Evolutionary conservation across 1,139 yeast species (phyloP).

Genomic region (Tardiomyces blankii): DNA sequence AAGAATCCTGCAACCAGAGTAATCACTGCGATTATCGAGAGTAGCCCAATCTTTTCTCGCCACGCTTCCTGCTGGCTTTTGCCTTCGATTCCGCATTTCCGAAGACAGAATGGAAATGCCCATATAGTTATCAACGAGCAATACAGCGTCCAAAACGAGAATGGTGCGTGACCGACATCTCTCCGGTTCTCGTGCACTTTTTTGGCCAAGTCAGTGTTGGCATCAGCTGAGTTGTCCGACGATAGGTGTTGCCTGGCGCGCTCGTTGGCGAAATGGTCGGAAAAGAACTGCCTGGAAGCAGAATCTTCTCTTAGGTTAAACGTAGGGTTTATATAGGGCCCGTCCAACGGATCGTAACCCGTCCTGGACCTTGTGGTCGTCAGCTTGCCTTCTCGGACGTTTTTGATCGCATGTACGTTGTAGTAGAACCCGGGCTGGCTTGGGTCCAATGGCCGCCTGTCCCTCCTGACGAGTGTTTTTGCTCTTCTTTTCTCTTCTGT

Average conservation of each 20-base stretch:
- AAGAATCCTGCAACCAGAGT: slow-evolving; percentile 68
- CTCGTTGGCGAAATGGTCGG: neutral
- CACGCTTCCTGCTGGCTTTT: slow-evolving; percentile 77
- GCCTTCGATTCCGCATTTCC: slow-evolving; percentile 56
- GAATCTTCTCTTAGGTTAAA: neutral
- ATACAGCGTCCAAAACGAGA: slow-evolving; percentile 64
- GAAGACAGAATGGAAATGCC: slow-evolving; percentile 77
- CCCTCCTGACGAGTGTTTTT: slow-evolving; percentile 57
- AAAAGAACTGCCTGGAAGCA: neutral
- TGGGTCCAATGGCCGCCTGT: slow-evolving; percentile 47
- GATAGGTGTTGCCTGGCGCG: too few relatives aligned
- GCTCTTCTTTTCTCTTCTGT: neutral
- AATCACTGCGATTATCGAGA: slow-evolving; percentile 53
- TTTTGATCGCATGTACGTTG: slow-evolving; percentile 47
- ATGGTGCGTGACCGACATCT: slow-evolving; percentile 8
- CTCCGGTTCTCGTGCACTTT: too few relatives aligned
- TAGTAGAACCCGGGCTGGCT: slow-evolving; percentile 60
- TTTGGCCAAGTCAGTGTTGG: too few relatives aligned
- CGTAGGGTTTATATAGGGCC: neutral
- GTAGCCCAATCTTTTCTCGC: slow-evolving; percentile 80
- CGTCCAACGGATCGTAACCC: slow-evolving; percentile 1
- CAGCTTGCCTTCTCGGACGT: slow-evolving; percentile 44
- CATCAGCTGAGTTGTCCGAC: too few relatives aligned
- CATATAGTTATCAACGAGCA: slow-evolving; percentile 68
- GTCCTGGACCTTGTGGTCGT: slow-evolving; percentile 41